A percentile compares a stretch with the other conserved stretches of the same genome.
These are phyloP conservation scores for Sesbania bispinosa DNA, from an alignment of 306 rosid genomes.

Conservation along the genomic window DNA sequence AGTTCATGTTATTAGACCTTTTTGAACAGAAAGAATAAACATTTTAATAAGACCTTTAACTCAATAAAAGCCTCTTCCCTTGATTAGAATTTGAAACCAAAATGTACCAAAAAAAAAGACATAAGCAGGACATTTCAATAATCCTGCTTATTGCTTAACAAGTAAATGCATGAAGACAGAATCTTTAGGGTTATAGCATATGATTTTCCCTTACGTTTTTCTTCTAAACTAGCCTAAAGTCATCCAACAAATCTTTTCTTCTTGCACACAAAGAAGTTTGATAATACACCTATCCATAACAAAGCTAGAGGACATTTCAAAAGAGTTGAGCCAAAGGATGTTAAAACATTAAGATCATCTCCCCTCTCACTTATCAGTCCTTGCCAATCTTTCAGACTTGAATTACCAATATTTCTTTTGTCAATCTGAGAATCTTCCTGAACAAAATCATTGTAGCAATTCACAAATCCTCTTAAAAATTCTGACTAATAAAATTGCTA, in stretches of 20 bases:
- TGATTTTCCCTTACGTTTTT: neutral
- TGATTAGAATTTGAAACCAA: neutral
- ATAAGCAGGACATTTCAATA: neutral
- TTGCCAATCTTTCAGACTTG: no score
- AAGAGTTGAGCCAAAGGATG: neutral
- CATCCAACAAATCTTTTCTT: neutral
- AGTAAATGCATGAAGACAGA: slow-evolving; percentile 3
- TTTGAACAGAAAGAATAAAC: no score
- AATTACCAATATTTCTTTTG: neutral
- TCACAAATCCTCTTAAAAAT: slow-evolving; percentile 17
- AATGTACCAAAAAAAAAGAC: neutral
- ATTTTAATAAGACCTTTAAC: no score
- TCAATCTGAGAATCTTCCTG: slow-evolving; percentile 1
- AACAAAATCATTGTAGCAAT: slow-evolving; percentile 13
- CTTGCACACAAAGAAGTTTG: neutral
- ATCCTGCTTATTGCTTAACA: neutral
- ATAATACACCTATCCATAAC: neutral
- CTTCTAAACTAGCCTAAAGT: slow-evolving; percentile 1
- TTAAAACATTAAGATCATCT: no score
- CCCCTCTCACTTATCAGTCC: no score
- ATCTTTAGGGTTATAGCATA: neutral
- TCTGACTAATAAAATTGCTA: neutral
- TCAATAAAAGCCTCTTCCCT: no score
- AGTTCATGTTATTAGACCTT: no score
- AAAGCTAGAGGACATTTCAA: neutral